These are phyloP conservation scores for Cordyceps farinosa DNA, from an alignment of 2,329 filamentous ascomycete genomes.

Conservation along the genomic window DNA sequence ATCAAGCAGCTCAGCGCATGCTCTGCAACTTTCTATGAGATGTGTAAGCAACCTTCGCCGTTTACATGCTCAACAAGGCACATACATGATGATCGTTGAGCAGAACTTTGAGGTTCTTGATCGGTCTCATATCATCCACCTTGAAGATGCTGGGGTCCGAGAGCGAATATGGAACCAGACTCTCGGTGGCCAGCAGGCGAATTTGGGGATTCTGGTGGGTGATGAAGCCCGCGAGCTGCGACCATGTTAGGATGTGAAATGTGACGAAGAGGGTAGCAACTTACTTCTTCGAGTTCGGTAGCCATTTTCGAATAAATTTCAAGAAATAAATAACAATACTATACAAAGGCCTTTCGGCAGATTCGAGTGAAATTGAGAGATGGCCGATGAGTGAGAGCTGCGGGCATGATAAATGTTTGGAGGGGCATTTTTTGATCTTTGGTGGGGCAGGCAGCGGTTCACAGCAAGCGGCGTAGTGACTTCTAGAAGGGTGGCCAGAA, in stretches of 20 bases:
- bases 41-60: conserved; percentile 42
- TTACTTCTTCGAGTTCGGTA: conserved; percentile 72
- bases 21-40: conserved; percentile 76
- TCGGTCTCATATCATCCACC: conserved; percentile 67
- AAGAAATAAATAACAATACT: conserved; percentile 11
- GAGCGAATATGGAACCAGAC: conserved; percentile 78
- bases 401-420: conserved; percentile 13
- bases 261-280: conserved; percentile 16
- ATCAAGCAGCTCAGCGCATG: conserved; percentile 88
- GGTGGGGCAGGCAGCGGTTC: conserved; percentile 12
- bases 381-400: not conserved
- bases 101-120: conserved; percentile 84
- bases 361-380: conserved; percentile 15
- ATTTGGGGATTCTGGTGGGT: conserved; percentile 90
- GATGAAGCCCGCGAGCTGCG: conserved; percentile 85
- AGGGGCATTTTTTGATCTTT: conserved; percentile 16
- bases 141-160: conserved; percentile 80
- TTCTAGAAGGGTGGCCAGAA: conserved; percentile 11
- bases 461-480: conserved; percentile 1
- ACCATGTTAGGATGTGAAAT: conserved; percentile 8
- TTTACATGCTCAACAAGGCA: conserved; percentile 19
- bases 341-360: conserved; percentile 1
- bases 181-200: conserved; percentile 78
- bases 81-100: conserved; percentile 77
- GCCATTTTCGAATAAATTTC: conserved; percentile 53